Evolutionary conservation across 139 green algal species (phyloP), one percentile per base, ranked within the genome.

Genomic region (Astrephomene gubernaculifera): DNA sequence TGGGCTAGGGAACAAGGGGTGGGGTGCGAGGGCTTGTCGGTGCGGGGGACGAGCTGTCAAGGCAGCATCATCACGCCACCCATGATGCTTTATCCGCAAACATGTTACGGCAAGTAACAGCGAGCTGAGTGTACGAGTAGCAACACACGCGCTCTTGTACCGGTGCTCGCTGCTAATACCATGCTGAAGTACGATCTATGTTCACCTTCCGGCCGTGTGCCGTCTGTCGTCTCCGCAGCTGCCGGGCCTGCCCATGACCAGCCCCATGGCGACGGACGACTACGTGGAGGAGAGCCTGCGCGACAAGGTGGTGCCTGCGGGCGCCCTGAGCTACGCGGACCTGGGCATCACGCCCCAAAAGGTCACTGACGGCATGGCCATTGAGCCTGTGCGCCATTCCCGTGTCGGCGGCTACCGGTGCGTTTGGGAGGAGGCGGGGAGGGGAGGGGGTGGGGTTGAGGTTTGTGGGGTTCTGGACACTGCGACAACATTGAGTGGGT

Each of bases 351-450:
- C 82, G 52, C 75, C 90, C 70, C 85, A 61, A 45, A 91, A 91
- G 89, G 84, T 96, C 36, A 94, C 93, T 12, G 89, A 95, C 57
- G 95, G 95, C 39, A 43, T 96, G 67, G 73, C 94, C 39, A 94
- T 98, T 29, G 95, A 98, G 88, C 93, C 95, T 36, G 85, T 98
- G 57, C 90, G 95, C 63, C 89, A 93, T 78, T 92, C 90, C 57
- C 91, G 95, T 43, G 78, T 89, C 14, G 94, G 94, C 17, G 95
- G 95, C 31, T 97, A 97, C 88, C 60, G 79, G 81, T 80, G 68
- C 29, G 75, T 60, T 8, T 9, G 36, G 19, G 36, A 36, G 67
- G 36, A 22, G 25, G 7, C 21, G 12, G 17, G 64, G 64, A 41
- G 9, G 29, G 10, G 22, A 31, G 64, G 10, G 33, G 31, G 9